Base-by-base conservation (phyloP, 2,329 filamentous ascomycete species). In the Botrytis aclada region DNA sequence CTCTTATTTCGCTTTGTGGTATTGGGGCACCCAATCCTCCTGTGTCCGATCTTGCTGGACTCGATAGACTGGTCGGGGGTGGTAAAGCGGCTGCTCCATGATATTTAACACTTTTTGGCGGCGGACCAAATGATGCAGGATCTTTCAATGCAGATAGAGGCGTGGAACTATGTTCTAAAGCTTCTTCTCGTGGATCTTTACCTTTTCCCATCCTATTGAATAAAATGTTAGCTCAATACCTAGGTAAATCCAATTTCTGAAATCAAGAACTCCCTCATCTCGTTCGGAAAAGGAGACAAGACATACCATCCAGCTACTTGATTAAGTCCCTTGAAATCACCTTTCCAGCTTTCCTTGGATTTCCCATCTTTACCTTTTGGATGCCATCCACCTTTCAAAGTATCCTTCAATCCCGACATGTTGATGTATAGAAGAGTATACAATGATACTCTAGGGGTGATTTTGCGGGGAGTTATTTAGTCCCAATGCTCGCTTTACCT, bases 71-170 rank as follows among this genome's bases (percentile, higher is more conserved):
- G 32, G 45, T 54, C 37, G 64, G 64, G 6, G 64, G 64, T 63
- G 79, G 78, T 37, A 78, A 64, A 66, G 77, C 77, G 45, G 77
- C 76, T 62, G 74, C 76, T 29, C 80, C 80, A 74, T 81, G 76
- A 70, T 78, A 80, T 54, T 78, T 78, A 47, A 79, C 73, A 72
- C 81, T 87, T 79, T 88, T 92, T 2, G 91, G 91, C 58, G 91
- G 91, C 51, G 90, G 90, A 1, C 86, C 90, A 80, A 93, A 93
- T 2, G 86, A 84, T 1, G 85, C 79, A 3, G 90, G 91, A 78
- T 93, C 90, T 81, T 87, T 89, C 32, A 93, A 81, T 2, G 86
- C 84, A 1, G 86, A 84, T 20, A 93, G 80, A 25, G 91, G 90
- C 64, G 84, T 84, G 34, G 78, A 76, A 16, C 75, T 66, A 75